phyloP scores from a whole-genome alignment of 2,329 filamentous ascomycete genomes.

The Penicillium sp. region DNA sequence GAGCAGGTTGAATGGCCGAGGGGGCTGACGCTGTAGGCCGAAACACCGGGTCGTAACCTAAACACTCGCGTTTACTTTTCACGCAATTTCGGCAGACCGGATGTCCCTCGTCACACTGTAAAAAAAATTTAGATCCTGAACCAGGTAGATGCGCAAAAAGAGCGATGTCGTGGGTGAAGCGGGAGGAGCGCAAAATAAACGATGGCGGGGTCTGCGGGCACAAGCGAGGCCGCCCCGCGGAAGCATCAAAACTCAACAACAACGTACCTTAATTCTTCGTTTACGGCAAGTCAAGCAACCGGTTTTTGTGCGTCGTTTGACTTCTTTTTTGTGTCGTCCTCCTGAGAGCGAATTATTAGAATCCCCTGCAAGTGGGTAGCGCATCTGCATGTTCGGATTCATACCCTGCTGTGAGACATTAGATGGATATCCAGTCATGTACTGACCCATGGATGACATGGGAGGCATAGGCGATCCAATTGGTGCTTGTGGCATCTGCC shows the following conservation, averaged over 20 bases:
- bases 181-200: constrained; percentile 23
- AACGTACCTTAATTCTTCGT: constrained; percentile 70
- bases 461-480: constrained; percentile 56
- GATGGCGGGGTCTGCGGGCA: constrained; percentile 29
- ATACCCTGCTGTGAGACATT: constrained; percentile 33
- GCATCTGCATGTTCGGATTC: constrained; percentile 51
- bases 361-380: constrained; percentile 51
- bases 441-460: constrained; percentile 56
- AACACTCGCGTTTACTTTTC: constrained; percentile 67
- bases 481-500: constrained; percentile 38
- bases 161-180: constrained; percentile 15
- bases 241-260: constrained; percentile 7
- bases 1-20: constrained; percentile 65
- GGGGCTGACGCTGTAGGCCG: constrained; percentile 68
- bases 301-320: constrained; percentile 73
- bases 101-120: constrained; percentile 91
- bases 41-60: constrained; percentile 69
- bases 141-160: constrained; percentile 12
- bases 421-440: constrained; percentile 47
- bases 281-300: constrained; percentile 67
- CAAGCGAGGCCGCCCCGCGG: constrained; percentile 28
- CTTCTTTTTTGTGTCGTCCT: constrained; percentile 68
- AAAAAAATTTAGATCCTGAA: neutral
- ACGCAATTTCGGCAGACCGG: constrained; percentile 76
- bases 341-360: constrained; percentile 59